These are phyloP conservation scores for Chamaenerion angustifolium DNA, from an alignment of 345 rosid genomes.

Conservation along the genomic window DNA sequence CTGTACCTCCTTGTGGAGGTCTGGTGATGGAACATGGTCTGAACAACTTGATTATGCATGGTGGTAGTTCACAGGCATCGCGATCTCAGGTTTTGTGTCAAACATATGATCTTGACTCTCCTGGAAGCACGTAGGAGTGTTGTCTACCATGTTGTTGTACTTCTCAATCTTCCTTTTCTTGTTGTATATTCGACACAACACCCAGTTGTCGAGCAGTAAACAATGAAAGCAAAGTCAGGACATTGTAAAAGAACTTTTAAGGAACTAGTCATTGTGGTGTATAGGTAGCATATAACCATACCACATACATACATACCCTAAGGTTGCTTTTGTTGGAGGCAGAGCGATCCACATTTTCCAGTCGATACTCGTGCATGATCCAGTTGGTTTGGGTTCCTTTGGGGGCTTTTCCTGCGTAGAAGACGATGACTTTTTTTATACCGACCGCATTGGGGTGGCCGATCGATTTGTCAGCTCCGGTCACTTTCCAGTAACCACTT, in stretches of 20 bases:
- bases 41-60: constrained; percentile 52
- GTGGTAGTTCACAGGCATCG: constrained; percentile 1
- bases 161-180: constrained; percentile 68
- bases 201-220: constrained; percentile 83
- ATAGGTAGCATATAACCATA: too few relatives aligned
- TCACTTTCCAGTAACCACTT: constrained; percentile 82
- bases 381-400: constrained; percentile 78
- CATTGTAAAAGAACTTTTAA: too few relatives aligned
- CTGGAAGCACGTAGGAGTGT: neutral
- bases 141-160: constrained; percentile 4
- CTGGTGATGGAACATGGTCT: constrained; percentile 54
- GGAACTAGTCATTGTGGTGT: too few relatives aligned
- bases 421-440: constrained; percentile 79
- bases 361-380: constrained; percentile 97
- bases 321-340: constrained; percentile 44
- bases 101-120: constrained; percentile 10
- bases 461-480: constrained; percentile 88
- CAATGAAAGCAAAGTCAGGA: too few relatives aligned
- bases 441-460: constrained; percentile 66
- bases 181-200: constrained; percentile 68
- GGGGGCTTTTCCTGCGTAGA: constrained; percentile 81
- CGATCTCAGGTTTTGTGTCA: constrained; percentile 24
- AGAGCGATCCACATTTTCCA: constrained; percentile 69
- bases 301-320: constrained; percentile 49
- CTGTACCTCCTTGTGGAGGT: constrained; percentile 45